These are phyloP conservation scores for Chernovozyma sophiae-reginae DNA, from an alignment of 1,139 yeast genomes.

Conservation along the genomic window DNA sequence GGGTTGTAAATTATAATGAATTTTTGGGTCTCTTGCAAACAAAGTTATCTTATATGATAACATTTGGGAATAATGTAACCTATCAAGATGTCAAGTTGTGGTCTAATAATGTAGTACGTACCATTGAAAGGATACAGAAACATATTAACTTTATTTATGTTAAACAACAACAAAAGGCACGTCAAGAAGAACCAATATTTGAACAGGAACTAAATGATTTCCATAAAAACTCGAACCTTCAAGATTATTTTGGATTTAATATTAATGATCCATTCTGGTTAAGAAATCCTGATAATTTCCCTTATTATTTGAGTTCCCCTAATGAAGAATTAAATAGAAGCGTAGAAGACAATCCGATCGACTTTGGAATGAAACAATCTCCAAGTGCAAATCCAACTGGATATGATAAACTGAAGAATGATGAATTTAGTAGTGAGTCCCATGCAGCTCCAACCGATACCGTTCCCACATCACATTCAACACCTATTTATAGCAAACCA, in stretches of 20 bases:
- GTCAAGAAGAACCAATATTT: constrained; percentile 4
- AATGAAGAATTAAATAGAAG: constrained; percentile 21
- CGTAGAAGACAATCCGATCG: too few species aligned
- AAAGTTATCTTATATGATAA: constrained; percentile 20
- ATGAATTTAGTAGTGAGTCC: too few species aligned
- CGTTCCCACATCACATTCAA: too few species aligned
- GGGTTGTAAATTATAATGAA: constrained; percentile 11
- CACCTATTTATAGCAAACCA: too few species aligned
- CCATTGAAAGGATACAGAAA: constrained; percentile 30
- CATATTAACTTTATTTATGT: constrained; percentile 26
- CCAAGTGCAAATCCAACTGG: too few species aligned
- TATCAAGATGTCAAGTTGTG: constrained; percentile 25
- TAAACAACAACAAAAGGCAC: constrained; percentile 14
- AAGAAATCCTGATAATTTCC: constrained; percentile 38
- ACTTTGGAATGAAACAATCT: too few species aligned
- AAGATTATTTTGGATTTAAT: constrained; percentile 25
- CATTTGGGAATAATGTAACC: constrained; percentile 22
- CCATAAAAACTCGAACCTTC: constrained; percentile 10
- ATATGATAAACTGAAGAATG: too few species aligned
- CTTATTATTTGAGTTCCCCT: constrained; percentile 36
- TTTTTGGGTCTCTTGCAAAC: constrained; percentile 24
- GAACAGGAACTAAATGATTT: constrained; percentile 6
- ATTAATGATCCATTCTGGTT: constrained; percentile 44
- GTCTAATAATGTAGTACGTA: constrained; percentile 33
- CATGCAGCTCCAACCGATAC: too few species aligned